These are phyloP conservation scores for Phytophthora meadii DNA, from an alignment of 352 stramenopile species.

Conservation along the genomic window DNA sequence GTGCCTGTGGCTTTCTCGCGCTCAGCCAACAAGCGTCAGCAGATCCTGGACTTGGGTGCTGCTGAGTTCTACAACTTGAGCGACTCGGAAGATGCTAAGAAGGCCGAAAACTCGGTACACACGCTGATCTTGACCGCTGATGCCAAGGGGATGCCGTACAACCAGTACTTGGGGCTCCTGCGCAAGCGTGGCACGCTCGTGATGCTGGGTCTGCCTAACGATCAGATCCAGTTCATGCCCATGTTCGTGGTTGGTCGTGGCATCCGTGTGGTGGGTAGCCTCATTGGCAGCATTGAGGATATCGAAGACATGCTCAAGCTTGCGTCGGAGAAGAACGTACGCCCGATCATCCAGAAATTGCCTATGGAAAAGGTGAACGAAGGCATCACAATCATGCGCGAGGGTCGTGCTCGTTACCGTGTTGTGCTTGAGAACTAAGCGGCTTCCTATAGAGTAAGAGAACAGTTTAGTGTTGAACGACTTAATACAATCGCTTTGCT, in stretches of 20 bases:
- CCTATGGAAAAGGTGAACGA: constrained; percentile 57
- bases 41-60: constrained; percentile 81
- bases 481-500: constrained; percentile 8
- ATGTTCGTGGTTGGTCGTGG: constrained; percentile 60
- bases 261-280: constrained; percentile 66
- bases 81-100: constrained; percentile 46
- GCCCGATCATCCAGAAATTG: constrained; percentile 54
- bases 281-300: constrained; percentile 85
- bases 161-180: constrained; percentile 65
- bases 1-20: constrained; percentile 70
- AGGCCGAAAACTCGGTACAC: constrained; percentile 53
- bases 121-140: constrained; percentile 79
- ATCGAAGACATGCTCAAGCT: constrained; percentile 90
- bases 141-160: constrained; percentile 59
- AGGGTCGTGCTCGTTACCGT: constrained; percentile 54
- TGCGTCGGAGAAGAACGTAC: constrained; percentile 71
- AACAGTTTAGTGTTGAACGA: background rate
- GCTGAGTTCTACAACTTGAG: constrained; percentile 65
- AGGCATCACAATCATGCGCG: constrained; percentile 44
- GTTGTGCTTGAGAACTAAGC: constrained; percentile 49
- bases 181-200: constrained; percentile 66
- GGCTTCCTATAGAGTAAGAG: constrained; percentile 1
- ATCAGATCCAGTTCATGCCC: constrained; percentile 65
- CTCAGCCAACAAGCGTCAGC: constrained; percentile 64
- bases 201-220: constrained; percentile 72